A percentile compares a stretch with the other conserved stretches of the same genome.
Evolutionary conservation across 2,329 filamentous ascomycete species (phyloP).

Genomic region (Claviceps quebecensis): DNA sequence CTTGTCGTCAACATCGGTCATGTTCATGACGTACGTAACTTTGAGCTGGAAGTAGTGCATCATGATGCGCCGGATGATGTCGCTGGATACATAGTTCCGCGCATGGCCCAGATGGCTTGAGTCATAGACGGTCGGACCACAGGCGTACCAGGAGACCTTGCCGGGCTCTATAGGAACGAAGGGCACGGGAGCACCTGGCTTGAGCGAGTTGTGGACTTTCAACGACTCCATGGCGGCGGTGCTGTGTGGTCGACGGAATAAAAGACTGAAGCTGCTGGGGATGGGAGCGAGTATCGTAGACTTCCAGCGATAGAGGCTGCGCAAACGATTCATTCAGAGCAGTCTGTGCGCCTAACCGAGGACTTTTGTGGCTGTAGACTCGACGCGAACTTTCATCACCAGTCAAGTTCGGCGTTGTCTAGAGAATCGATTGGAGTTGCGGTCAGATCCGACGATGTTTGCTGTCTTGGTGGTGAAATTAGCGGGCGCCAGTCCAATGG

Average conservation of each 20-base stretch:
- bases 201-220: conserved; percentile 69
- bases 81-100: conserved; percentile 80
- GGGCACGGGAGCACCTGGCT: conserved; percentile 53
- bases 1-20: conserved; percentile 73
- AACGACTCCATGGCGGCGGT: conserved; percentile 39
- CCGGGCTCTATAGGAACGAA: conserved; percentile 60
- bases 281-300: conserved; percentile 14
- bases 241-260: conserved; percentile 20
- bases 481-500: too few species aligned
- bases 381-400: conserved; percentile 9
- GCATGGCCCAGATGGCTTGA: conserved; percentile 73
- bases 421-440: not conserved
- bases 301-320: conserved; percentile 16
- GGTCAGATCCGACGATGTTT: not conserved
- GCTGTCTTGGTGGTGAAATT: not conserved
- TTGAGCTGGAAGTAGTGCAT: conserved; percentile 72
- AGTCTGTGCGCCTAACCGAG: conserved; percentile 2
- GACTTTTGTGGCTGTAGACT: conserved; percentile 6
- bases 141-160: conserved; percentile 75
- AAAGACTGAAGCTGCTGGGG: conserved; percentile 14
- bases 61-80: conserved; percentile 74
- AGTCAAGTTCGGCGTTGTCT: not conserved
- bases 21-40: conserved; percentile 84
- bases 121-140: conserved; percentile 76
- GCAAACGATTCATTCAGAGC: conserved; percentile 23